Evolutionary conservation across 768 basidiomycete genomes (phyloP).

Genomic region (Trichaptum fuscoviolaceum): DNA sequence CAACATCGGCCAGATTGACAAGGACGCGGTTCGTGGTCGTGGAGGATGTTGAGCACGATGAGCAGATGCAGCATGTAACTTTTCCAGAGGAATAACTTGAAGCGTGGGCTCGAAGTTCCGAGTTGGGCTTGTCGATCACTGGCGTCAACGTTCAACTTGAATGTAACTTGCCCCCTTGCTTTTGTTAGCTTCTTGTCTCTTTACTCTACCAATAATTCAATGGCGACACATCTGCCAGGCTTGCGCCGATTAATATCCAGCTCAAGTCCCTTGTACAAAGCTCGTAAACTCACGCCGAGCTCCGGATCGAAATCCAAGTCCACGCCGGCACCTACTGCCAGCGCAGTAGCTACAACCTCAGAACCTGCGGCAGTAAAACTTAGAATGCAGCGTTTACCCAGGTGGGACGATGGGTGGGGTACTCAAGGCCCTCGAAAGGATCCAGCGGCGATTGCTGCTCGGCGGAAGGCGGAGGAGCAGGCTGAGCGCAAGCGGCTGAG

Average conservation of each 20-base stretch:
- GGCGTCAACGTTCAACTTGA: background rate
- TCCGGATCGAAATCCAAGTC: background rate
- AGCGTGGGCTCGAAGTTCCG: background rate
- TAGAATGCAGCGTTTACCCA: background rate
- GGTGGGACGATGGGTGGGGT: background rate
- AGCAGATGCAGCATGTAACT: background rate
- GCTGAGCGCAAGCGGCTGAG: background rate
- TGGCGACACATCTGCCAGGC: background rate
- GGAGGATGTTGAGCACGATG: background rate
- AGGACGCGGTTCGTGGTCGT: background rate
- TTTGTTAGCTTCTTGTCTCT: background rate
- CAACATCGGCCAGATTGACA: background rate
- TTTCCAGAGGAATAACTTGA: background rate
- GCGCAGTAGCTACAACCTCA: background rate
- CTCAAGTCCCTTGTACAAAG: background rate
- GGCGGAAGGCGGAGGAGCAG: background rate
- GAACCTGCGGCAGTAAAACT: background rate
- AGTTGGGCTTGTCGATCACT: background rate
- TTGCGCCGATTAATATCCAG: background rate
- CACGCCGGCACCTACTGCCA: background rate
- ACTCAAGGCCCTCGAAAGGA: background rate
- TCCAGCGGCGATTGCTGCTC: background rate
- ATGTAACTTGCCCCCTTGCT: background rate
- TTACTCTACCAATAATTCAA: background rate
- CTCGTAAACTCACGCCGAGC: background rate